Evolutionary conservation across 1,139 yeast species (phyloP).

Genomic region (Geotrichum australiense): DNA sequence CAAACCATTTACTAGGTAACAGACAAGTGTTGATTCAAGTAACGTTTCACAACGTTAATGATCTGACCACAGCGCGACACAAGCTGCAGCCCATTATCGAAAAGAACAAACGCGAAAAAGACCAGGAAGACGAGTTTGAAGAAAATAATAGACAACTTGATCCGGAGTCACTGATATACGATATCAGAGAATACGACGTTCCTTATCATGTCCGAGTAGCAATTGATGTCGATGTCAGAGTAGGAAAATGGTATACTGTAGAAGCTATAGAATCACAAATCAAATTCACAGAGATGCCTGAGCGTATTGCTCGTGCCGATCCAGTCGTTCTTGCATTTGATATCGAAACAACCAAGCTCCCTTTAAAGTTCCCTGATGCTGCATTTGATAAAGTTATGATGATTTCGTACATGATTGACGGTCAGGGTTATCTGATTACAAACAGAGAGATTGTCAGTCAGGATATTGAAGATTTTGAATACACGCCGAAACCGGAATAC

Average conservation of each 20-base stretch:
- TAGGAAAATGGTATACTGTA: slow-evolving; percentile 94
- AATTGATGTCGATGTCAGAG: slow-evolving; percentile 76
- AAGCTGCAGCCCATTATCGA: slow-evolving; percentile 60
- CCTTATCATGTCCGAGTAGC: slow-evolving; percentile 96
- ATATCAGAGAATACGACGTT: slow-evolving; percentile 88
- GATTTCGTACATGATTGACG: slow-evolving; percentile 99
- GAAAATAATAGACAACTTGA: slow-evolving; percentile 18
- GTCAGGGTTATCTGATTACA: slow-evolving; percentile 89
- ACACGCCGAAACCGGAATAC: slow-evolving; percentile 94
- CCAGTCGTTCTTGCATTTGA: slow-evolving; percentile 96
- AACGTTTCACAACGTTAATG: slow-evolving; percentile 67
- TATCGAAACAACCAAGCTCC: slow-evolving; percentile 96
- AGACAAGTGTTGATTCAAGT: slow-evolving; percentile 58
- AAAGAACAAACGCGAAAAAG: slow-evolving; percentile 58
- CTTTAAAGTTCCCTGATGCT: slow-evolving; percentile 92
- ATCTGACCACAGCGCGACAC: slow-evolving; percentile 68
- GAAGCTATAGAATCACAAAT: slow-evolving; percentile 54
- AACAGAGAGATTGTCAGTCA: slow-evolving; percentile 90
- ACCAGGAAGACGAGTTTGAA: slow-evolving; percentile 46
- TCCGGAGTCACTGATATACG: slow-evolving; percentile 56
- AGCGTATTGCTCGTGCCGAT: slow-evolving; percentile 89
- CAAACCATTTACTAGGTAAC: slow-evolving; percentile 83
- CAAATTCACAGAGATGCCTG: slow-evolving; percentile 54
- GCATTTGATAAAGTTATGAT: slow-evolving; percentile 94
- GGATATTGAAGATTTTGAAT: slow-evolving; percentile 95